Percentiles rank a stretch among this genome's conserved stretches.
phyloP scores from a whole-genome alignment of 257 asterid genomes.

The Mentha longifolia region DNA sequence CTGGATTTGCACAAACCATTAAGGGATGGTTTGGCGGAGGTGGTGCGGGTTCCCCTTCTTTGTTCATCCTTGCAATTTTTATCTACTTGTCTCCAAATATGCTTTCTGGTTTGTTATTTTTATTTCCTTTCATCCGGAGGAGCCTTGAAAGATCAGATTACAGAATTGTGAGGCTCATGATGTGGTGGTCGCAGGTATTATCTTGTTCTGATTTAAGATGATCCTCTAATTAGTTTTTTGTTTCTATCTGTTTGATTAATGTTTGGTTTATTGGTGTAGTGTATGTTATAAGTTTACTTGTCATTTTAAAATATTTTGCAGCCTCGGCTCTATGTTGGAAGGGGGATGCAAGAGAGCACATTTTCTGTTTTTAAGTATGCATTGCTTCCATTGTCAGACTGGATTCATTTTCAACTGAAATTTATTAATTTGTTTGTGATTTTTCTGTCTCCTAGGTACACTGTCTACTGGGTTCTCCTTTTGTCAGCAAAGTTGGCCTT shows the following conservation, averaged over 20 bases:
- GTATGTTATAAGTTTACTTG: slow-evolving; percentile 20
- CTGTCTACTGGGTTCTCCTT: slow-evolving; percentile 91
- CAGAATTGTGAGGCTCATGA: slow-evolving; percentile 82
- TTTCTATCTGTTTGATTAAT: slow-evolving; percentile 15
- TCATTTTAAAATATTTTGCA: slow-evolving; percentile 43
- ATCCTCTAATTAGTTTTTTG: slow-evolving; percentile 29
- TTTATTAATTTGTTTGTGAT: slow-evolving; percentile 22
- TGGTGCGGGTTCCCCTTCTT: slow-evolving; percentile 67
- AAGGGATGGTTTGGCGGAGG: slow-evolving; percentile 85
- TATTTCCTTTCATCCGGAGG: slow-evolving; percentile 87
- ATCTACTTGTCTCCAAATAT: slow-evolving; percentile 88
- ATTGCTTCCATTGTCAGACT: slow-evolving; percentile 28
- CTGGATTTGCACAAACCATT: slow-evolving; percentile 76
- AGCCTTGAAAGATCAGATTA: slow-evolving; percentile 85
- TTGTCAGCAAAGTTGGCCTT: slow-evolving; percentile 87
- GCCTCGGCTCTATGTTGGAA: slow-evolving; percentile 98
- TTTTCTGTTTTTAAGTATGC: slow-evolving; percentile 84
- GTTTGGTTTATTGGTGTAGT: not conserved
- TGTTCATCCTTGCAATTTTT: slow-evolving; percentile 78
- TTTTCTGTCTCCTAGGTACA: slow-evolving; percentile 62
- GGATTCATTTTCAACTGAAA: slow-evolving; percentile 29
- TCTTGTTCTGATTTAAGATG: slow-evolving; percentile 20
- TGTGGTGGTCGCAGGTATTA: slow-evolving; percentile 99
- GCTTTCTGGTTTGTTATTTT: slow-evolving; percentile 80
- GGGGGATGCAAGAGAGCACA: slow-evolving; percentile 98